These are phyloP conservation scores for Ceratobasidium sp. DNA, from an alignment of 1,284 basidiomycete species.

Conservation along the genomic window DNA sequence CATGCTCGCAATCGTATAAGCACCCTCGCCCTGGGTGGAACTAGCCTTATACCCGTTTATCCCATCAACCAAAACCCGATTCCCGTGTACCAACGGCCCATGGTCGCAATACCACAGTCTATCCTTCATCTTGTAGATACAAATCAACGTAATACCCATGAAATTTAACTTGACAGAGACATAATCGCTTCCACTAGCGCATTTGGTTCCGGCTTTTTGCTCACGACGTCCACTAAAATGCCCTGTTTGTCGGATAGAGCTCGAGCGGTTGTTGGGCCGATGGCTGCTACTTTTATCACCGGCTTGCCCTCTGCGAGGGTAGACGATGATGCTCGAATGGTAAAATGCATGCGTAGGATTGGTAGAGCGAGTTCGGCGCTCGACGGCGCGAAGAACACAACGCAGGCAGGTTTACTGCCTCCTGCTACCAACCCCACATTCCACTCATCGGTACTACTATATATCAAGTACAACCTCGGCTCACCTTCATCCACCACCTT, in stretches of 20 bases:
- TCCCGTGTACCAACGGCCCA: conserved; percentile 15
- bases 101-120: conserved; percentile 22
- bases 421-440: background rate
- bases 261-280: conserved; percentile 69
- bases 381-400: conserved; percentile 78
- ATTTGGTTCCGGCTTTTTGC: conserved; percentile 64
- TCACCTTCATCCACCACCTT: conserved; percentile 49
- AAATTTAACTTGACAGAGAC: conserved; percentile 32
- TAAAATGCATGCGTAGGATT: conserved; percentile 58
- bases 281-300: conserved; percentile 60
- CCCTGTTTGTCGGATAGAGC: conserved; percentile 59
- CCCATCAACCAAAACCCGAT: background rate
- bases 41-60: conserved; percentile 3
- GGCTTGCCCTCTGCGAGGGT: conserved; percentile 27
- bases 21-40: background rate
- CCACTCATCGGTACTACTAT: background rate
- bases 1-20: background rate
- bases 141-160: conserved; percentile 20
- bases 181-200: conserved; percentile 57
- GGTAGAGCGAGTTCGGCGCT: conserved; percentile 65
- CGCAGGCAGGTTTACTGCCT: conserved; percentile 49
- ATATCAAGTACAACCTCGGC: background rate
- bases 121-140: background rate
- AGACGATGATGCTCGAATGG: conserved; percentile 8
- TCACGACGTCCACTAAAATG: conserved; percentile 61